A percentile compares a stretch with the other conserved stretches of the same genome.
These are phyloP conservation scores for Dothideomycetidae sp. DNA, from an alignment of 2,329 filamentous ascomycete species.

Conservation along the genomic window DNA sequence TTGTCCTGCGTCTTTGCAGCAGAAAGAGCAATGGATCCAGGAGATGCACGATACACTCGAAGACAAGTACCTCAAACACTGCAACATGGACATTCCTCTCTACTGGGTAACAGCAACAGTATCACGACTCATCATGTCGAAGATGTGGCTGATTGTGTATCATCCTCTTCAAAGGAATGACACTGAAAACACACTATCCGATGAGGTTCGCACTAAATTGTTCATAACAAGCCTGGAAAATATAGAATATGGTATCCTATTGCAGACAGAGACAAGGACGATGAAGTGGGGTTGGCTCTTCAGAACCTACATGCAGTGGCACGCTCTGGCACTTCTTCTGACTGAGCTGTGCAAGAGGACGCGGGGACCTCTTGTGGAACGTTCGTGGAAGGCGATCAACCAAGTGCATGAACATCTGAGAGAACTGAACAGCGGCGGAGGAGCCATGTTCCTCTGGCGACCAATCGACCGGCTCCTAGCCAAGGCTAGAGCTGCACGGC, in stretches of 20 bases:
- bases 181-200: slow-evolving; percentile 40
- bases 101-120: slow-evolving; percentile 57
- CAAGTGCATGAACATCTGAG: slow-evolving; percentile 23
- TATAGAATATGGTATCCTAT: slow-evolving; percentile 52
- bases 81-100: slow-evolving; percentile 43
- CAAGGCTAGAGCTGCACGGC: slow-evolving; percentile 41
- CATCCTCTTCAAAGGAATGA: slow-evolving; percentile 54
- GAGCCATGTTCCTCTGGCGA: slow-evolving; percentile 42
- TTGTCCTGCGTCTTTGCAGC: slow-evolving; percentile 29
- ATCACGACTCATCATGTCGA: slow-evolving; percentile 57
- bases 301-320: slow-evolving; percentile 51
- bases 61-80: slow-evolving; percentile 35
- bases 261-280: slow-evolving; percentile 49
- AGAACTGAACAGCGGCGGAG: slow-evolving; percentile 26
- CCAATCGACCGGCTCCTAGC: slow-evolving; percentile 47
- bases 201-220: slow-evolving; percentile 52
- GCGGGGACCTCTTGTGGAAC: slow-evolving; percentile 42
- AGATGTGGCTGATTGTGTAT: slow-evolving; percentile 64
- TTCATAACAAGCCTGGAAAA: slow-evolving; percentile 62
- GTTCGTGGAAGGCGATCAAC: slow-evolving; percentile 46
- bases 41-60: slow-evolving; percentile 34
- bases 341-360: slow-evolving; percentile 45
- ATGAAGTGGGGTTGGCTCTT: slow-evolving; percentile 53
- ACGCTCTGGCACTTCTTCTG: slow-evolving; percentile 47
- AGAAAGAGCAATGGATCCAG: slow-evolving; percentile 37